Base-by-base conservation (phyloP, 768 basidiomycete genomes). In the Suillus tomentosus region DNA sequence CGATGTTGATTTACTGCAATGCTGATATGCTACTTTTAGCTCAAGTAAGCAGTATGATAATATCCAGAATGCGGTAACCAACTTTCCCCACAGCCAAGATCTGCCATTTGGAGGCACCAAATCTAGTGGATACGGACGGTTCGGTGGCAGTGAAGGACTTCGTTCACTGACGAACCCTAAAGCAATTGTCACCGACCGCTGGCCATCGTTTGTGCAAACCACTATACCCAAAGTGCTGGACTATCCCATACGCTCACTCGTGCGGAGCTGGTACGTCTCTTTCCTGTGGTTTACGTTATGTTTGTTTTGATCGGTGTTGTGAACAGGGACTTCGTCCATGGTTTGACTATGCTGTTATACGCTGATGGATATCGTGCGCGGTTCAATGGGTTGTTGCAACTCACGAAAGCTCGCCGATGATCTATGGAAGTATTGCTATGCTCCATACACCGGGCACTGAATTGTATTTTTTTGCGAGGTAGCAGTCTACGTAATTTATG, bases 61-160 rank as follows among this genome's bases (percentile, higher is more conserved):
- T 75, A 69, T 66, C 24, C 45, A 54, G 39, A 43, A 39, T 34
- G 6, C 53, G n/a, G 6, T 39, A 11, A 55, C 64, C 24, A 15
- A 50, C 59, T 51, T 65, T 10, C 59, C 34, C 66, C 66, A 62
- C 63, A 89, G 86, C 73, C 96, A 99, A 82, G 92, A 95, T 72
- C 81, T 96, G 66, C 96, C 97, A 11, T 99, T 99, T 66, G 97
- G 97, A 36, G 97, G 97, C 45, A 85, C 85, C 53, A 99, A 98
- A 76, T 83, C 83, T 37, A 94, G 92, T 60, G 96, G 96, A 47
- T 96, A 96, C 72, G 96, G 95, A 7, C 87, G 97, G 65, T 97
- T 99, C 69, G 93, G 91, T 68, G 97, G 97, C 31, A 90, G 93
- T 2, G 97, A 99, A 79, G 97, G 97, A 45, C 82, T 99, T 48